Conservation (phyloP, 106 monocot genomes). For the Ottelia alismoides region DNA sequence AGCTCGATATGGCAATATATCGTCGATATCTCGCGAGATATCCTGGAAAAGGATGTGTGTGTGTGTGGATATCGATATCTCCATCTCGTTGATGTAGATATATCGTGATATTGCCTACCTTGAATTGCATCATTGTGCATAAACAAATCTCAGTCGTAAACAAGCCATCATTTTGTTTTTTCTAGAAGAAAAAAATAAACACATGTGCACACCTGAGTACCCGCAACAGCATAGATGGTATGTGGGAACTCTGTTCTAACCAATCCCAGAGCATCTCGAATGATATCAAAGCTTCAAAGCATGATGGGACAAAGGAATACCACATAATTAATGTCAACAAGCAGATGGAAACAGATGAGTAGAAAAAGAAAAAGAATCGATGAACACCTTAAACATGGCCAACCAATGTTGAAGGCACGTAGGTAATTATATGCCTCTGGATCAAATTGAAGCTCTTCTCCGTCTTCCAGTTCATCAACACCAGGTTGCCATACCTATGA, state of each 20-base stretch:
- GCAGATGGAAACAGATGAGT: not conserved
- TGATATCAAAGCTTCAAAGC: slow-evolving; percentile 83
- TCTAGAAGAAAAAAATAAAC: too few relatives aligned
- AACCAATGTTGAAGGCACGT: slow-evolving; percentile 75
- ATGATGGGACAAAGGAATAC: slow-evolving; percentile 1
- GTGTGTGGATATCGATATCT: too few relatives aligned
- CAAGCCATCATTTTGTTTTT: too few relatives aligned
- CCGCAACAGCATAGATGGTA: slow-evolving; percentile 80
- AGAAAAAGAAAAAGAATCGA: not conserved
- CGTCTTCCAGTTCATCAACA: slow-evolving; percentile 85
- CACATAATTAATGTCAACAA: not conserved
- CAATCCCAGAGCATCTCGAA: slow-evolving; percentile 85
- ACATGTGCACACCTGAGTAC: slow-evolving; percentile 93
- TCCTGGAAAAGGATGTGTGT: too few relatives aligned
- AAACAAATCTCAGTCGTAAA: too few relatives aligned
- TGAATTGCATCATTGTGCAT: too few relatives aligned
- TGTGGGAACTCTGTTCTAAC: slow-evolving; percentile 92
- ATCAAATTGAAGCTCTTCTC: slow-evolving; percentile 96
- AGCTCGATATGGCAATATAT: too few relatives aligned
- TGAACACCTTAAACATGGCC: slow-evolving; percentile 86
- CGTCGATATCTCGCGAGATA: too few relatives aligned
- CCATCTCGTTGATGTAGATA: too few relatives aligned
- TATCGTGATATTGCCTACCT: too few relatives aligned
- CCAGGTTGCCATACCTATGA: slow-evolving; percentile 93
- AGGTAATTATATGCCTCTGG: slow-evolving; percentile 87